A percentile compares a stretch with the other conserved stretches of the same genome.
phyloP scores from a whole-genome alignment of 176 grass and related monocot genomes.

The Otatea glauca region DNA sequence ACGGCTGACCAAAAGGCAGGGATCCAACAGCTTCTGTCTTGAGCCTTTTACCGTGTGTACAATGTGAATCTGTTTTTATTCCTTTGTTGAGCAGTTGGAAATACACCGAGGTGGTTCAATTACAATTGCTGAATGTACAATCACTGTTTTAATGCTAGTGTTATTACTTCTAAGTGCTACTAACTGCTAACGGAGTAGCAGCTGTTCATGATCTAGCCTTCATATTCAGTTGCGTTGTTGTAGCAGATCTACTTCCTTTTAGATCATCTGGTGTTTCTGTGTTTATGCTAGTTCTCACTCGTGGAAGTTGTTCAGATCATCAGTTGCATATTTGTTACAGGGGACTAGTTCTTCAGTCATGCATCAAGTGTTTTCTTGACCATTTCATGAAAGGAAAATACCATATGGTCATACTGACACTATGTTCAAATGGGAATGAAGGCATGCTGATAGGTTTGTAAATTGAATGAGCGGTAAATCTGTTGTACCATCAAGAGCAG shows the following conservation, averaged over 20 bases:
- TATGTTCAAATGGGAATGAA: background rate
- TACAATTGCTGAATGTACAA: slow-evolving; percentile 34
- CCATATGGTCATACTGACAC: background rate
- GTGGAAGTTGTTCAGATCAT: background rate
- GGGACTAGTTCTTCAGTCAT: background rate
- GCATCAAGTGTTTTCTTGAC: background rate
- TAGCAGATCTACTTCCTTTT: background rate
- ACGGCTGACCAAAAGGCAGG: slow-evolving; percentile 69
- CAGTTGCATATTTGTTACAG: background rate
- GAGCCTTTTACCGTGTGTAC: slow-evolving; percentile 7
- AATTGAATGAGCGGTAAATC: background rate
- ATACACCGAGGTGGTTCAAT: background rate
- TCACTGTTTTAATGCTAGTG: slow-evolving; percentile 6
- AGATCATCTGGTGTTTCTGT: background rate
- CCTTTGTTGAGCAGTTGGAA: background rate
- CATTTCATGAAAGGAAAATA: background rate
- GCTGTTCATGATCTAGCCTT: background rate
- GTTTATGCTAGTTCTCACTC: background rate
- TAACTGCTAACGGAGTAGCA: slow-evolving; percentile 4
- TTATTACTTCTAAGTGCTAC: background rate
- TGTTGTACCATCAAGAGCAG: background rate
- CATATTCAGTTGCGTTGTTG: background rate
- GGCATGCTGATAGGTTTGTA: background rate
- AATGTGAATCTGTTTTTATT: slow-evolving; percentile 11
- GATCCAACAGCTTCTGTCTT: slow-evolving; percentile 64